These are phyloP conservation scores for Monascus purpureus DNA, from an alignment of 495 filamentous ascomycete species.

Conservation along the genomic window DNA sequence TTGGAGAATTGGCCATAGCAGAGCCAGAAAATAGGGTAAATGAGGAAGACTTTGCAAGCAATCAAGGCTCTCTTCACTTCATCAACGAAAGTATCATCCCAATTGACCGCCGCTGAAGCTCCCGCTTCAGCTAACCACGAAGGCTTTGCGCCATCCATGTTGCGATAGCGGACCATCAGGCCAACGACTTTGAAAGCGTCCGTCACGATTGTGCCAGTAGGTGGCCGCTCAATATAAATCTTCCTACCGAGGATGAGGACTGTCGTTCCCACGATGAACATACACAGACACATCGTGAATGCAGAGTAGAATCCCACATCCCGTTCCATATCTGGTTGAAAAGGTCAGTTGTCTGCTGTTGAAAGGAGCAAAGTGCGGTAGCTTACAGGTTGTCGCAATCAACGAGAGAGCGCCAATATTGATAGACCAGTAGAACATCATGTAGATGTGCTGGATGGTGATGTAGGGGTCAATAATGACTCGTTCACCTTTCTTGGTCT, in stretches of 20 bases:
- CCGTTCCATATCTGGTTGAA: constrained; percentile 49
- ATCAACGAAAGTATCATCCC: constrained; percentile 63
- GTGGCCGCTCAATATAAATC: constrained; percentile 36
- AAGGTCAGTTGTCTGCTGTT: too few relatives aligned
- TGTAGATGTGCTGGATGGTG: constrained; percentile 14
- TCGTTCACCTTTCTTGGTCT: constrained; percentile 34
- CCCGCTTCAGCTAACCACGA: constrained; percentile 30
- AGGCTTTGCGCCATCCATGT: constrained; percentile 53
- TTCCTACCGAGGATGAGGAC: constrained; percentile 39
- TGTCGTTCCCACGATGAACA: constrained; percentile 37
- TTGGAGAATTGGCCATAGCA: constrained; percentile 45
- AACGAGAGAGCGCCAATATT: constrained; percentile 41
- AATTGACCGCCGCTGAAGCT: constrained; percentile 49
- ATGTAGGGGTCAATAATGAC: constrained; percentile 47
- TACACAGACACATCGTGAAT: constrained; percentile 35
- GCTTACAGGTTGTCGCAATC: constrained; percentile 28
- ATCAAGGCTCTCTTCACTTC: constrained; percentile 54
- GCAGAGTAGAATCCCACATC: constrained; percentile 55
- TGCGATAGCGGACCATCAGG: constrained; percentile 42
- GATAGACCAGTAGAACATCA: constrained; percentile 28
- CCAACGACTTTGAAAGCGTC: constrained; percentile 32
- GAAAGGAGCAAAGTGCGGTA: too few relatives aligned
- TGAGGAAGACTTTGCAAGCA: constrained; percentile 54
- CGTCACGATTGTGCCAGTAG: constrained; percentile 41
- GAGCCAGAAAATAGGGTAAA: constrained; percentile 60